Base-by-base conservation (phyloP, 805 yeast species). In the Ogataea paraovalis region DNA sequence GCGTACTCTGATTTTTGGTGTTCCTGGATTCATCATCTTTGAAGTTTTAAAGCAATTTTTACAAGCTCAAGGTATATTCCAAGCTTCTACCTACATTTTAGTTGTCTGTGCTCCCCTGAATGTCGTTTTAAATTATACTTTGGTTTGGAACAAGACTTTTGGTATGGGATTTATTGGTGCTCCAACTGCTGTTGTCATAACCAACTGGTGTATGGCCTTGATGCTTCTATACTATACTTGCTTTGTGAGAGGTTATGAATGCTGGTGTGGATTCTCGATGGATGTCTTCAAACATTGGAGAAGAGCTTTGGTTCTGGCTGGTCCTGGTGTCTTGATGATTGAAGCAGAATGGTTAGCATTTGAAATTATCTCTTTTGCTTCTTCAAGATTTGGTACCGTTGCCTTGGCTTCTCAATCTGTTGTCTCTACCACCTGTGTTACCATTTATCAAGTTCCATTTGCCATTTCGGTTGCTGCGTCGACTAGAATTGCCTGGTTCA, bases 61-160 rank as follows among this genome's bases (percentile, higher is more conserved):
- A 47, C 83, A 78, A 62, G 79, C 82, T 39, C 89, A 83, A 66
- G 85, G 84, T 30, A 74, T 83, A 9, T 84, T 83, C 65, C 85
- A 81, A 59, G 89, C 89, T 2, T 80, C 87, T 10, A 82, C 87
- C 0, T 79, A 80, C 52, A 85, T 82, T 16, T 67, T 84, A 33
- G 61, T 76, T 19, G 56, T 83, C 21, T 82, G 85, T 62, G 87
- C 88, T 4, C 89, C 90, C 4, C 65, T 73, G 6, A 79, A 79
- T 57, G 69, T 73, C 9, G 37, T 74, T 3, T 68, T 78, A 72
- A 79, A 77, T 53, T 62, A 68, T 47, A 46, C 66, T 4, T 67
- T 79, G 21, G 84, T 79, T 10, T 66, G 75, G 60, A 67, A 75
- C 54, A 44, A 59, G 30, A 52, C 38, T 4, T 51, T 74, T 28